Conservation (phyloP, 208 protist genomes). For the Balamuthia mandrillaris region DNA sequence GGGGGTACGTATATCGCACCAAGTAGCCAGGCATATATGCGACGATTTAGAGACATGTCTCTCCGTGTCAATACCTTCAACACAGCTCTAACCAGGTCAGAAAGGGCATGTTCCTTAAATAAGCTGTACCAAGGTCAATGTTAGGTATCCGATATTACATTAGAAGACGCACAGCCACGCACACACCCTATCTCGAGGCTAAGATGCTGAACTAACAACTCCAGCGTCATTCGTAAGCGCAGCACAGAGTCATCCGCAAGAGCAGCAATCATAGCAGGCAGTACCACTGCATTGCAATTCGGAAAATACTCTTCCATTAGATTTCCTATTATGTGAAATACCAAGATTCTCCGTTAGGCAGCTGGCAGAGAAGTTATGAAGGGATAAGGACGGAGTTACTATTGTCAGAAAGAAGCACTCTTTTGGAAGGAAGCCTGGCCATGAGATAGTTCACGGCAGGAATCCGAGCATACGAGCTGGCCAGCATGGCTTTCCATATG, state of each 20-base stretch:
- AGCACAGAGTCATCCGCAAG: no score
- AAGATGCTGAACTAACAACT: no score
- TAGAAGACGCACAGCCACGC: no score
- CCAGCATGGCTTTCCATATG: conserved; percentile 49
- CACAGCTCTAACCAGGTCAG: not conserved
- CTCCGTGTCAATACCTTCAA: conserved; percentile 8
- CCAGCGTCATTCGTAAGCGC: no score
- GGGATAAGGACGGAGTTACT: not conserved
- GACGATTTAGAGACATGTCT: conserved; percentile 50
- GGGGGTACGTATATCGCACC: no score
- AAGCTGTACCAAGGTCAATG: not conserved
- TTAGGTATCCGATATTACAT: no score
- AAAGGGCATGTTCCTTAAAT: not conserved
- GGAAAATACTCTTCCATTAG: no score
- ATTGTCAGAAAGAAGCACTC: conserved; percentile 8
- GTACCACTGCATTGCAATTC: no score
- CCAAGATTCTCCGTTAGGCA: no score
- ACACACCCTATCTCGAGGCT: no score
- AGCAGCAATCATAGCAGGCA: no score
- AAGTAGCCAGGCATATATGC: conserved; percentile 40
- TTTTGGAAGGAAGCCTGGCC: conserved; percentile 38
- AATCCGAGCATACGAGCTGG: conserved; percentile 35
- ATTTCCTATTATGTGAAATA: no score
- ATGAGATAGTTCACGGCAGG: conserved; percentile 50
- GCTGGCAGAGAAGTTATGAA: not conserved